A percentile compares a stretch with the other conserved stretches of the same genome.
Conservation (phyloP, 176 grass and related monocot species). For the Juncus effusus region DNA sequence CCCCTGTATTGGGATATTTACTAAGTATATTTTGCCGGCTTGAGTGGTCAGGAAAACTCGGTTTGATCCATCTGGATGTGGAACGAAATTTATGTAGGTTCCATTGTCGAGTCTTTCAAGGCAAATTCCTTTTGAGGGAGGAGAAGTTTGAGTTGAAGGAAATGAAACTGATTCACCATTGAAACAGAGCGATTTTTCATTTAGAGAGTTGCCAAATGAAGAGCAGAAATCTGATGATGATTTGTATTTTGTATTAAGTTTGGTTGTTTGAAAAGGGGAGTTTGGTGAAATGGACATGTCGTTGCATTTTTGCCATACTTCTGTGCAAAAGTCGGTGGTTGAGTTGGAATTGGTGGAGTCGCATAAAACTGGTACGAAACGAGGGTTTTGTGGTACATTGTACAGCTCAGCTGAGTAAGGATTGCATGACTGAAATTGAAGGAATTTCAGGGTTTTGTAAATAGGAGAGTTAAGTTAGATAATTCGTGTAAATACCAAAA, state of each 20-base stretch:
- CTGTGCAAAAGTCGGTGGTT: background rate
- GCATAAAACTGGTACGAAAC: background rate
- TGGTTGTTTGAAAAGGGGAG: background rate
- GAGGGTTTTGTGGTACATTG: background rate
- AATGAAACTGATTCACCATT: background rate
- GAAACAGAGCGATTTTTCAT: conserved; percentile 7
- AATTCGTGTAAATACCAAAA: background rate
- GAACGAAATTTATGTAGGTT: background rate
- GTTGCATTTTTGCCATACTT: background rate
- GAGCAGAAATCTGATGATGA: background rate
- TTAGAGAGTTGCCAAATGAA: background rate
- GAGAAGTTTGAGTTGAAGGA: no score
- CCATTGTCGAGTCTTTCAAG: conserved; percentile 13
- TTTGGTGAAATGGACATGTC: background rate
- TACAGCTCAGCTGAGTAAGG: conserved; percentile 2
- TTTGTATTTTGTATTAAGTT: background rate
- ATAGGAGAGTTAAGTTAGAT: background rate
- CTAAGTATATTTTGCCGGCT: conserved; percentile 23
- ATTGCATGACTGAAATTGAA: conserved; percentile 6
- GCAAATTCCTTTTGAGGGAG: conserved; percentile 14
- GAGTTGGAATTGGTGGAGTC: background rate
- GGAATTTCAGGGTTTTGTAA: background rate
- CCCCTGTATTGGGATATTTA: background rate
- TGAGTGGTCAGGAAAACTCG: conserved; percentile 14
- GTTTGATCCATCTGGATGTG: conserved; percentile 28